Base-by-base conservation (phyloP, 2,329 filamentous ascomycete genomes). In the Lachnellula cervina region DNA sequence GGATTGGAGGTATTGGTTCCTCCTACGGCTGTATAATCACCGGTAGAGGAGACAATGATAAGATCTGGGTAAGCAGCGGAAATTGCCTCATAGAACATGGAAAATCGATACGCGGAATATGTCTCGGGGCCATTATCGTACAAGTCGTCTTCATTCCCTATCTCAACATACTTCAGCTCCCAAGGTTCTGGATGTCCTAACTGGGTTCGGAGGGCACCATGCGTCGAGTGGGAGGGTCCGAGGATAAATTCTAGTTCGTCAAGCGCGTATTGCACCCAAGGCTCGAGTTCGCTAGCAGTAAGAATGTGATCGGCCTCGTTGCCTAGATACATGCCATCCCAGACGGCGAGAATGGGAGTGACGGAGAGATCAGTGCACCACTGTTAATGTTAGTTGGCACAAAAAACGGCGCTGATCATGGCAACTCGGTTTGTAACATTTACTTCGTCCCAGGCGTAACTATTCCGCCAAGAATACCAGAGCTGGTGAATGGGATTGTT, bases 181-280 rank as follows among this genome's bases (percentile, higher is more conserved):
- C 78, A 82, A 1, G 80, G 79, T 14, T 76, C 68, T 1, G 76
- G 69, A 59, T 80, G 75, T 1, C 80, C 80, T 11, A 79, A 69
- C 2, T 73, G 69, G 5, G 75, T 76, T n/a, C 79, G 74, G 6
- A 74, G 64, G 9, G 74, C 73, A 23, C 79, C 78, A 59, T 74
- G 78, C 2, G 67, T 68, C 0, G 75, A 78, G n/a, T 70, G 70
- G 0, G 69, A 58, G 45, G 73, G 68, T 0, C 78, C 78, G 43
- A 75, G 71, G 19, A 80, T 66, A 63, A 80, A 81, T 60, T 82
- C 77, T 23, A 82, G 69, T 60, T 81, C 77, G 58, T 81, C 70
- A 38, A 80, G 63, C 3, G 75, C 76, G 54, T 76, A 73, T 6
- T 79, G 66, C 13, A 81, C 68, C 51, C 74, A 80, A 2, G 72